Evolutionary conservation across 768 basidiomycete species (phyloP), one percentile per base, ranked within the genome.

Genomic region (Agrocybe chaxingu): DNA sequence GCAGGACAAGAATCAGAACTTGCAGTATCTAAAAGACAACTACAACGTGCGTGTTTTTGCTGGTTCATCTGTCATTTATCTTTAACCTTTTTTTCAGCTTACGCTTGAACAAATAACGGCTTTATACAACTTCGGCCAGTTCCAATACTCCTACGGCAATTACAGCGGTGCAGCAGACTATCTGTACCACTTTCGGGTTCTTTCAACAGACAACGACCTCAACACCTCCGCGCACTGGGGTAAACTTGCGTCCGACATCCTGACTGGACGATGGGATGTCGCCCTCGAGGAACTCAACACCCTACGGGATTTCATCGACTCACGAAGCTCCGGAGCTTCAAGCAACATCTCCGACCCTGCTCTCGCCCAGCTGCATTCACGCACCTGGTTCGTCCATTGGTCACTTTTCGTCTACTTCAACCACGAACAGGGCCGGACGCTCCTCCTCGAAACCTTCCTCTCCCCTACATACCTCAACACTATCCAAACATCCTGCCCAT

Each of bases 191-290:
- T 99, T 98, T 79, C 92, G 95, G 49, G 88, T 98, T 18, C 85
- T 99, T 53, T 96, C 95, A 42, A 97, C 94, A 50, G 92, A 96
- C 66, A 78, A 80, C 50, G 89, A 95, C 45, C 88, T 96, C 64
- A 94, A 91, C 71, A 88, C 92, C 34, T 98, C 97, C 4, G 92
- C 96, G 2, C 92, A 95, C 71, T 99, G 96, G 97, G 97, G 97
- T 8, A 98, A 98, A 70, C 89, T 98, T 56, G 92, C 94, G 34
- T 94, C 89, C 30, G 93, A 98, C 67, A 96, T 98, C 65, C 84
- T 99, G 45, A 86, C 87, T 3, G 97, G 96, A 39, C 84, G 88
- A 59, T 98, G 94, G 94, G 92, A 95, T 51, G 79, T 85, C n/a
- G 94, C 96, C 0, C 80, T 97, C 9, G 89, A 92, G 62, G 96